A percentile compares a stretch with the other conserved stretches of the same genome.
Conservation (phyloP, 2,329 filamentous ascomycete genomes). For the Colletotrichum destructivum region DNA sequence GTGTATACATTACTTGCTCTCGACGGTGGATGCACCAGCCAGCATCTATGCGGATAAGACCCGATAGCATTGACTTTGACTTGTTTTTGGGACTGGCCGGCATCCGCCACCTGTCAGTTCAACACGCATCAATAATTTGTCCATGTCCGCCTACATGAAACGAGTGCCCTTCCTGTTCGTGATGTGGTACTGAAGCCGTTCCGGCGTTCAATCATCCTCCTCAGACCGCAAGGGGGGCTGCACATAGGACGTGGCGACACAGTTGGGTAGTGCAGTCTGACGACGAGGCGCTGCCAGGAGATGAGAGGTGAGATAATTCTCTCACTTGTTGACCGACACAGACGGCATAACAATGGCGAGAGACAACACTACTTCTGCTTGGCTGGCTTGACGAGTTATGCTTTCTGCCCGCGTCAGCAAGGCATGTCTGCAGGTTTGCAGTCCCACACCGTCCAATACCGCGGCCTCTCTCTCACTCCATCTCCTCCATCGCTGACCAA, state of each 20-base stretch:
- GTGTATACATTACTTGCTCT: background rate
- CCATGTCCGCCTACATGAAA: background rate
- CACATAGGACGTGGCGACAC: conserved; percentile 5
- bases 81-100: background rate
- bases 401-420: conserved; percentile 29
- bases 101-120: background rate
- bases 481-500: conserved; percentile 20
- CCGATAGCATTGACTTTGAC: conserved; percentile 3
- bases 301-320: conserved; percentile 6
- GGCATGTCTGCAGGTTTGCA: conserved; percentile 29
- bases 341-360: conserved; percentile 2
- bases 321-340: conserved; percentile 17
- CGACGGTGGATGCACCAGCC: background rate
- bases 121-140: background rate
- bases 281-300: conserved; percentile 3
- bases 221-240: background rate
- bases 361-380: conserved; percentile 22
- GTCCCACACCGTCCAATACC: conserved; percentile 23
- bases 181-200: background rate
- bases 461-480: conserved; percentile 13
- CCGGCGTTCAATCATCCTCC: background rate
- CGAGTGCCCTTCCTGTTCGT: background rate
- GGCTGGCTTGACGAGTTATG: conserved; percentile 26
- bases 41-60: background rate
- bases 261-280: conserved; percentile 14